A percentile compares a stretch with the other conserved stretches of the same genome.
These are phyloP conservation scores for Rhodotorula sp. DNA, from an alignment of 1,284 basidiomycete species.

Conservation along the genomic window DNA sequence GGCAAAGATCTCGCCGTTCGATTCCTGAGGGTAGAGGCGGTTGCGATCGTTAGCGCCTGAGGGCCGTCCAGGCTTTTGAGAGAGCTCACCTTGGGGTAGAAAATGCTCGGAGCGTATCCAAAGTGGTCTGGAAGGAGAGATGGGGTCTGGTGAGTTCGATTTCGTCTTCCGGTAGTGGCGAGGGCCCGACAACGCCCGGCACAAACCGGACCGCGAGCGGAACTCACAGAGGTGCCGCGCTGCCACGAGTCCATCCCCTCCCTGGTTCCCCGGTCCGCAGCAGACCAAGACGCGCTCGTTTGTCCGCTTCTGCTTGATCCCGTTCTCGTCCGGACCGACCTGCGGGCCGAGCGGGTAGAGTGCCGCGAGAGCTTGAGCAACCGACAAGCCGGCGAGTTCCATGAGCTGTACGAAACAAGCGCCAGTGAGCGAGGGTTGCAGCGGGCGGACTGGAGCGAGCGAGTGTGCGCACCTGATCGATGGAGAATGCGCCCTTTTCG, in stretches of 20 bases:
- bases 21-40: constrained; percentile 57
- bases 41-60: not conserved
- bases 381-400: constrained; percentile 96
- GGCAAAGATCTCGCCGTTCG: constrained; percentile 83
- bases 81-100: constrained; percentile 77
- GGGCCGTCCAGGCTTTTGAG: not conserved
- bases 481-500: constrained; percentile 70
- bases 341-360: constrained; percentile 58
- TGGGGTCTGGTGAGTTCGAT: too few relatives aligned
- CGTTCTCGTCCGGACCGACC: constrained; percentile 33
- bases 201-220: too few relatives aligned
- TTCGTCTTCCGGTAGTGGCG: too few relatives aligned
- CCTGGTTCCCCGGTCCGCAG: constrained; percentile 93
- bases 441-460: not conserved
- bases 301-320: constrained; percentile 34
- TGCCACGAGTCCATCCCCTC: constrained; percentile 95
- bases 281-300: constrained; percentile 70
- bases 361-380: constrained; percentile 80
- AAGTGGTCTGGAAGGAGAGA: constrained; percentile 67
- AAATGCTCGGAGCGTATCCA: constrained; percentile 77
- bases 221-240: constrained; percentile 81
- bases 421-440: not conserved
- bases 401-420: constrained; percentile 64
- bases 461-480: constrained; percentile 68
- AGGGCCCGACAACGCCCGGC: too few relatives aligned